Base-by-base conservation (phyloP, 441 rosid species). In the Brassica hybrid region DNA sequence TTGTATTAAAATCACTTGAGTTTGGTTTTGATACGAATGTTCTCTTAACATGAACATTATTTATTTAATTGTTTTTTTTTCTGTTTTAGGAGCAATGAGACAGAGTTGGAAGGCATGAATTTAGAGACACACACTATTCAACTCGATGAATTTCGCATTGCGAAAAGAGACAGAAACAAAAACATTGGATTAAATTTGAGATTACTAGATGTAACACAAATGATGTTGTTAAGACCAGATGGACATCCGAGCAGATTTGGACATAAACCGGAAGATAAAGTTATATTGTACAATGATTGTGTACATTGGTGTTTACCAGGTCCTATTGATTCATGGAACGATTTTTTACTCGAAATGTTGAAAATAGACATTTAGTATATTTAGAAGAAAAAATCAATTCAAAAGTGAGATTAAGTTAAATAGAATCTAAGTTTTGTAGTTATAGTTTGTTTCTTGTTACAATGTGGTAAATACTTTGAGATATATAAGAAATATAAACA, bases 291-390 rank as follows among this genome's bases (percentile, higher is more conserved):
- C 38, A 83, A 85, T 17, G 97, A 92, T 76, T 94, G 97, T 76
- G 95, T 92, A 48, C 98, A 94, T 76, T 94, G 98, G 98, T 94
- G 96, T 74, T 74, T 90, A 82, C 98, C 98, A 0, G 98, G 97
- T 3, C 95, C 98, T 0, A 74, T 89, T 52, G 98, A 93, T 75
- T 81, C 89, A 18, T 93, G 95, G 97, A 93, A 93, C 60, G 95
- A 93, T 82, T 85, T 93, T 43, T 83, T 93, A 84, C 83, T 88
- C 16, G 67, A 86, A 23, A 71, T 86, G 79, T 77, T 93, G 80
- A 83, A 83, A 83, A 61, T 5, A 68, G 5, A 68, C 12, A 68
- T 56, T 60, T 74, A 19, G 73, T 82, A 82, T 27, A 3, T 12
- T 18, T 19, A 10, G 4, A 21, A 21, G 2, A 21, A 34, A 34